Evolutionary conservation across 2,329 filamentous ascomycete genomes (phyloP), one percentile per base, ranked within the genome.

Genomic region (Scytalidium lignicola): DNA sequence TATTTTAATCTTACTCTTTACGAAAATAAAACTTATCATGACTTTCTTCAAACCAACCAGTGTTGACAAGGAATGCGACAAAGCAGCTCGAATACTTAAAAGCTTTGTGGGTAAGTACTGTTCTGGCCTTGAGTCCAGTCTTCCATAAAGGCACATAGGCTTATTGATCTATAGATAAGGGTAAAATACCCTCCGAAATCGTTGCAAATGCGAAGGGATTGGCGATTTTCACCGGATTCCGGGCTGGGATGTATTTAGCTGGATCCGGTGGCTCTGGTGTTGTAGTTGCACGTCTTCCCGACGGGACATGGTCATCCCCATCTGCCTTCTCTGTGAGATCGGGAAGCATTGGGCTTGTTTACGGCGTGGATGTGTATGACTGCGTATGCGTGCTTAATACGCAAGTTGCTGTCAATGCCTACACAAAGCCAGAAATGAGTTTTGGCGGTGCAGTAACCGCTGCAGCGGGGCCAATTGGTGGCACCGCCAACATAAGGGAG

Each of bases 311-410:
- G 89, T 88, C 85, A 39, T 85, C 88, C 1, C 90, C 90, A 0
- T 89, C 85, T 0, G 90, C 86, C 26, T 91, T 95, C 62, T 78
- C 91, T 67, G 77, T 93, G 21, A 86, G 92, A 62, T 89, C 88
- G 0, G 78, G 88, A 1, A 88, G 86, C 3, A 78, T 90, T 1
- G 90, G 90, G 0, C 89, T 95, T 63, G 76, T 92, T 51, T 80
- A 88, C 1, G 90, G 90, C 12, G 78, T 92, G 12, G 90, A 95
- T 65, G 90, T 95, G 22, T 95, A 93, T 70, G 90, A 95, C 65
- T 93, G 88, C 58, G 88, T 95, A 2, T 82, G 90, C 20, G 86
- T 95, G 29, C 90, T 95, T 66, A 95, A 95, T 69, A 87, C 80
- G 3, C 75, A 79, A 40, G 78, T 87, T 56, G 89, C 89, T 0